These are phyloP conservation scores for Saussurea involucrata DNA, from an alignment of 129 eudicot genomes.

Conservation along the genomic window DNA sequence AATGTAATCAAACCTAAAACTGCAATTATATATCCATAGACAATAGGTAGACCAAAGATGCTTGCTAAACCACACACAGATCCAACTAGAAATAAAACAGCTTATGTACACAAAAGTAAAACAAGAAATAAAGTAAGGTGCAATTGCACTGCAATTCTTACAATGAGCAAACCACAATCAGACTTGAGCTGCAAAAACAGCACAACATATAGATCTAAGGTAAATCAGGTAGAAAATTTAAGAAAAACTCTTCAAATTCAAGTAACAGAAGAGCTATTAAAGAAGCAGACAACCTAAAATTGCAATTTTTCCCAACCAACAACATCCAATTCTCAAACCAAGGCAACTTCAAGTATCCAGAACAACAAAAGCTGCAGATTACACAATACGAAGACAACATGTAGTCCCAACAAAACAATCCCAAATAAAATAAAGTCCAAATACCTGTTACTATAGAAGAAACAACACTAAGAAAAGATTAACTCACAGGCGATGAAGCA, in stretches of 20 bases:
- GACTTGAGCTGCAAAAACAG: not conserved
- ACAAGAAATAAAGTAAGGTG: not conserved
- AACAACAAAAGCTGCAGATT: not conserved
- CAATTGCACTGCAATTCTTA: not conserved
- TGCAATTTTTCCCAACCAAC: not conserved
- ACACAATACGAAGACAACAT: not conserved
- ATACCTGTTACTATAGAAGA: too few species aligned
- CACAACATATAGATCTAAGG: not conserved
- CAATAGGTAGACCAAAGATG: not conserved
- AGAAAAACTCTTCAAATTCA: not conserved
- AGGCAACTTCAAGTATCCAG: not conserved
- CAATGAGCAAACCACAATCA: not conserved
- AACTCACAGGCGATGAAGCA: conserved; percentile 9
- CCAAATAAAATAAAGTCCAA: too few species aligned
- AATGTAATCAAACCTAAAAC: not conserved
- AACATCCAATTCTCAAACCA: not conserved
- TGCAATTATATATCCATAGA: not conserved
- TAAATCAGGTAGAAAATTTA: not conserved
- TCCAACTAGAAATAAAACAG: not conserved
- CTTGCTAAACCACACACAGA: not conserved
- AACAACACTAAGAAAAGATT: not conserved
- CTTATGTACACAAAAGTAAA: not conserved
- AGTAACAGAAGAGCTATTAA: not conserved
- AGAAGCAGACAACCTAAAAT: not conserved
- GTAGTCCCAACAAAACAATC: too few species aligned